Base-by-base conservation (phyloP, 306 rosid genomes). In the Quercus agrifolia region DNA sequence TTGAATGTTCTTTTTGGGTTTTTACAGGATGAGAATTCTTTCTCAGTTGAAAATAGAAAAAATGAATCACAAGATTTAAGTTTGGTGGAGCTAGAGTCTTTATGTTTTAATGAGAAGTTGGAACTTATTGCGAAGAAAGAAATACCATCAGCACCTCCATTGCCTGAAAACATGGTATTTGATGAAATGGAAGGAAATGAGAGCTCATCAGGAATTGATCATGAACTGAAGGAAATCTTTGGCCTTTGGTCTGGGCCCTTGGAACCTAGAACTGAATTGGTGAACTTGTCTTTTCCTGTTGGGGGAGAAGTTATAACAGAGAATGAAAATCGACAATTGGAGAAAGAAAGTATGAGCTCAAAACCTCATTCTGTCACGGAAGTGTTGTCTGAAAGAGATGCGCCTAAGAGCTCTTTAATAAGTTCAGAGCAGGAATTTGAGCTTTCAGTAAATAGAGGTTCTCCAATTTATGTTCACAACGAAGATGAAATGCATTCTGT, bases 121-220 rank as follows among this genome's bases (percentile, higher is more conserved):
- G 88, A 80, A 74, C 6, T 27, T 10, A 35, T 18, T 74, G 83
- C 51, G 82, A 83, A 62, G 41, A 74, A 76, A 61, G 85, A 70
- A 76, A 83, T 80, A 72, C 83, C 75, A 33, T 79, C 83, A 35
- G 91, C 86, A 27, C 82, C 88, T 71, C 78, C 70, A 5, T 46
- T 83, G 73, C 83, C 74, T 11, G 85, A 84, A 44, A 74, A 77
- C 46, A 44, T 74, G 15, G 57, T 80, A 1, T 27, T 38, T 72
- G 74, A 55, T 76, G 84, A 81, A 56, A 79, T 28, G 61, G 72
- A 86, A 70, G 84, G 81, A 71, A 55, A 52, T 38, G 87, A 73
- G 41, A 71, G 74, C 63, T 83, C 67, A 8, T 75, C 67, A 57
- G 58, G 76, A 77, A 77, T 68, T 75, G 79, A 73, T 68, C 52